Percentiles rank a stretch among this genome's conserved stretches.
Evolutionary conservation across 176 grass and related monocot genomes (phyloP).

Genomic region (Avena insularis): DNA sequence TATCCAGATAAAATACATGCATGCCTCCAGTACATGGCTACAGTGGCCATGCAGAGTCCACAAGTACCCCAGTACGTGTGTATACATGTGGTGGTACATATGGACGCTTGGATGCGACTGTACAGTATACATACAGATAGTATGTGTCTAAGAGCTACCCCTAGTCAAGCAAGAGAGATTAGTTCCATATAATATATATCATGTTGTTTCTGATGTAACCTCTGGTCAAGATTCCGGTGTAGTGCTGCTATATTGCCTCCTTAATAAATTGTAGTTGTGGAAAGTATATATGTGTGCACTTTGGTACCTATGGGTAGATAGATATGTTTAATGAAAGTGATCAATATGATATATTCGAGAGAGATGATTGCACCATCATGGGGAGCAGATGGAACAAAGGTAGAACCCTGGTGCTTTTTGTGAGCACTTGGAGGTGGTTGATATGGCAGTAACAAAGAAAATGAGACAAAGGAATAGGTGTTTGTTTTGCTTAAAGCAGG

Average conservation of each 20-base stretch:
- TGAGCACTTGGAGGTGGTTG: slow-evolving; percentile 76
- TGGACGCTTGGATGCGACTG: neutral
- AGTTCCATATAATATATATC: neutral
- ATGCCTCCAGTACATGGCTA: neutral
- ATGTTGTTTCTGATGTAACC: slow-evolving; percentile 45
- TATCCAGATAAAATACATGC: neutral
- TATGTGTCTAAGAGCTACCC: neutral
- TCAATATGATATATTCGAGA: slow-evolving; percentile 43
- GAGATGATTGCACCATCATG: slow-evolving; percentile 78
- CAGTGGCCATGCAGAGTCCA: neutral
- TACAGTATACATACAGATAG: neutral
- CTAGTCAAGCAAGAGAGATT: slow-evolving; percentile 4
- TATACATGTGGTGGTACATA: neutral
- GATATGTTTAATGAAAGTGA: slow-evolving; percentile 35
- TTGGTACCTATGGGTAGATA: slow-evolving; percentile 44
- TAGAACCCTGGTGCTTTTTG: slow-evolving; percentile 76
- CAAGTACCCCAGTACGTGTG: slow-evolving; percentile 1
- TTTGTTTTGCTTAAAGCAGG: slow-evolving; percentile 71
- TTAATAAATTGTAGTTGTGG: slow-evolving; percentile 36
- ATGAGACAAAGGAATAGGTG: slow-evolving; percentile 59
- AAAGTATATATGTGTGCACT: slow-evolving; percentile 41
- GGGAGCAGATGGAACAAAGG: slow-evolving; percentile 88
- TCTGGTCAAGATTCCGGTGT: slow-evolving; percentile 37
- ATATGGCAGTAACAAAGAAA: slow-evolving; percentile 66
- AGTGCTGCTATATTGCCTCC: slow-evolving; percentile 34